Base-by-base conservation (phyloP, 352 stramenopile species). In the Pythium plurisporium region DNA sequence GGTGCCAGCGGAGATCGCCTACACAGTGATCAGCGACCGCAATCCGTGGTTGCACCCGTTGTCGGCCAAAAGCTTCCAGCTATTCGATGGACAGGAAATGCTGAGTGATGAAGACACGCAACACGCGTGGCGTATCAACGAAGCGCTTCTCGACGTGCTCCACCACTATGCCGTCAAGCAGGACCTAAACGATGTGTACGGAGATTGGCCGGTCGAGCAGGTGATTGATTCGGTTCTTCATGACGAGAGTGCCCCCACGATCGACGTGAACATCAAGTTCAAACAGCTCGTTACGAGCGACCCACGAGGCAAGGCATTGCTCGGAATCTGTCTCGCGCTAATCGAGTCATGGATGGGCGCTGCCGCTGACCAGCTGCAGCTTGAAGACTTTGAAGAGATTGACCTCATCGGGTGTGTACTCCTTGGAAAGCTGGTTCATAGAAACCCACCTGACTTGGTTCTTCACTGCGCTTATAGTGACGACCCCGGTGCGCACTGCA, bases 281-380 rank as follows among this genome's bases (percentile, higher is more conserved):
- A 38, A 31, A 23, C 23, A 41, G 14, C 45, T 58, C 7, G 30
- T 63, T 14, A 20, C 19, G 17, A 9, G 25, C 15, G 42, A 62
- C 33, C 8, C 27, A 15, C 52, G 51, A 1, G 50, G 59, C n/a
- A 36, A 31, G 5, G 22, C 23, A 14, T 52, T 73, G 17, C 20
- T 86, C 23, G 50, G 73, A 8, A 51, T 84, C 23, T 84, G 73
- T 27, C 30, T 86, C 22, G 69, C 64, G 4, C 47, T 83, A 40
- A 73, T 86, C 29, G 75, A 87, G 55, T 60, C 79, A 42, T 87
- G 75, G 73, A 82, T 87, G 62, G 77, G 77, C 4, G 60, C 73
- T 7, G 72, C 70, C 3, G 67, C 71, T 0, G 67, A 86, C 23
- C 60, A 68, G 30, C 56, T 87, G 15, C 74, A 86, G 55, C 67